Conservation (phyloP, 1,284 basidiomycete genomes). For the Apiotrichum mycotoxinovorans region DNA sequence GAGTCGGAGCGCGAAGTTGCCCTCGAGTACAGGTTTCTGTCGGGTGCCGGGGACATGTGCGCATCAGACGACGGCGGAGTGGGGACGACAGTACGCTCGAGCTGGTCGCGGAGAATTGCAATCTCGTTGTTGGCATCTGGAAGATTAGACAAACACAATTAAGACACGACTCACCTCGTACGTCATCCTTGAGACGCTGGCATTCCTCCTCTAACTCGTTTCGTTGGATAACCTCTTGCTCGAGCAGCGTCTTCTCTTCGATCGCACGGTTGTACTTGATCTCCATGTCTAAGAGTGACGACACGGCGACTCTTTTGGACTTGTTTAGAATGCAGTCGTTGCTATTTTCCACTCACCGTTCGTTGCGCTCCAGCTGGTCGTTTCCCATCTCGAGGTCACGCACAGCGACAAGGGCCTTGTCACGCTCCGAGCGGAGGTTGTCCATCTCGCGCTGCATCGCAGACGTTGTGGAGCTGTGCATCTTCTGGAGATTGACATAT, state of each 20-base stretch:
- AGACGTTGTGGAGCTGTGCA: conserved; percentile 74
- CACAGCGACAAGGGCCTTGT: conserved; percentile 71
- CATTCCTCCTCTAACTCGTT: conserved; percentile 84
- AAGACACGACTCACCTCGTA: conserved; percentile 64
- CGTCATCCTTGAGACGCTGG: conserved; percentile 87
- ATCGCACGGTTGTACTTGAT: conserved; percentile 82
- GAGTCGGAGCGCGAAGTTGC: conserved; percentile 17
- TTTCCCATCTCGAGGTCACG: conserved; percentile 93
- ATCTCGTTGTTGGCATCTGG: conserved; percentile 70
- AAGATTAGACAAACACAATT: not conserved
- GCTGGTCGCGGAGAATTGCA: conserved; percentile 72
- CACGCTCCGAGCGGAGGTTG: conserved; percentile 67
- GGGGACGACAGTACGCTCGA: conserved; percentile 25
- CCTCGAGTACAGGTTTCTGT: conserved; percentile 11
- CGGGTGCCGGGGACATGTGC: conserved; percentile 38
- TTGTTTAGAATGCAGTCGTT: not conserved
- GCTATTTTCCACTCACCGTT: conserved; percentile 54
- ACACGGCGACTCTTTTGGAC: conserved; percentile 65
- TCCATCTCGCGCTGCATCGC: conserved; percentile 70
- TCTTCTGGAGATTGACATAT: conserved; percentile 82
- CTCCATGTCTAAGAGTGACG: conserved; percentile 87
- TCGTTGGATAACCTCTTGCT: conserved; percentile 93
- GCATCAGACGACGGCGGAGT: conserved; percentile 39
- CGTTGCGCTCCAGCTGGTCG: conserved; percentile 88
- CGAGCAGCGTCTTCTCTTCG: conserved; percentile 94